A percentile compares a stretch with the other conserved stretches of the same genome.
Conservation (phyloP, 176 grass and related monocot genomes). For the Musa troglodytarum region DNA sequence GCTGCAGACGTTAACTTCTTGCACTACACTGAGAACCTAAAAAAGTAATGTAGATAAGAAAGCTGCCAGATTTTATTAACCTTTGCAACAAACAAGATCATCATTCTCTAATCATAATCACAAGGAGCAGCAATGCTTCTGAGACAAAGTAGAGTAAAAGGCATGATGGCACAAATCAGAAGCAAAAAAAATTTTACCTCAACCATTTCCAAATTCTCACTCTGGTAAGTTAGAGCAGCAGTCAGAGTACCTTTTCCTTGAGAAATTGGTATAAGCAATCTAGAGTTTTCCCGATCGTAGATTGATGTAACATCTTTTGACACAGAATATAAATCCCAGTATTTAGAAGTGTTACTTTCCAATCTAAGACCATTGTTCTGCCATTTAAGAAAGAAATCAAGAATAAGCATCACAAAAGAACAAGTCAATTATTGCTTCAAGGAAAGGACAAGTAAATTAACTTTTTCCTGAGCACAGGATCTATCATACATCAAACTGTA, state of each 20-base stretch:
- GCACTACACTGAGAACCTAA: conserved; percentile 67
- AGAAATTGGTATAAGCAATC: conserved; percentile 60
- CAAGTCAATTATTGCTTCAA: neutral
- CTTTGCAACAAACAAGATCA: neutral
- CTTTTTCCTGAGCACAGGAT: neutral
- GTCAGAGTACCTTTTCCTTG: conserved; percentile 61
- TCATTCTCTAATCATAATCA: neutral
- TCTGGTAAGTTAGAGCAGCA: conserved; percentile 51
- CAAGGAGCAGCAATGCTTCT: neutral
- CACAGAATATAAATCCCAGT: conserved; percentile 55
- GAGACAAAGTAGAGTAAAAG: neutral
- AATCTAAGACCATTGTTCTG: conserved; percentile 73
- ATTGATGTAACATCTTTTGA: conserved; percentile 27
- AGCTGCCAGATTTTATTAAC: conserved; percentile 10
- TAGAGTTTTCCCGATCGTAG: conserved; percentile 46
- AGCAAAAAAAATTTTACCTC: conserved; percentile 43
- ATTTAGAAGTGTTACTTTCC: conserved; percentile 52
- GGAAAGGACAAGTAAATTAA: neutral
- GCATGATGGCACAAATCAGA: neutral
- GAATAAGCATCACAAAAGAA: conserved; percentile 14
- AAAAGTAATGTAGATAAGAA: conserved; percentile 30
- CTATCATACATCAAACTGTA: neutral
- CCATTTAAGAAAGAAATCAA: conserved; percentile 16
- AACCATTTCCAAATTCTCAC: conserved; percentile 35
- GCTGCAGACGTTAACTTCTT: conserved; percentile 84